Evolutionary conservation across 2,329 filamentous ascomycete genomes (phyloP).

Genomic region (Phialophora expanda): DNA sequence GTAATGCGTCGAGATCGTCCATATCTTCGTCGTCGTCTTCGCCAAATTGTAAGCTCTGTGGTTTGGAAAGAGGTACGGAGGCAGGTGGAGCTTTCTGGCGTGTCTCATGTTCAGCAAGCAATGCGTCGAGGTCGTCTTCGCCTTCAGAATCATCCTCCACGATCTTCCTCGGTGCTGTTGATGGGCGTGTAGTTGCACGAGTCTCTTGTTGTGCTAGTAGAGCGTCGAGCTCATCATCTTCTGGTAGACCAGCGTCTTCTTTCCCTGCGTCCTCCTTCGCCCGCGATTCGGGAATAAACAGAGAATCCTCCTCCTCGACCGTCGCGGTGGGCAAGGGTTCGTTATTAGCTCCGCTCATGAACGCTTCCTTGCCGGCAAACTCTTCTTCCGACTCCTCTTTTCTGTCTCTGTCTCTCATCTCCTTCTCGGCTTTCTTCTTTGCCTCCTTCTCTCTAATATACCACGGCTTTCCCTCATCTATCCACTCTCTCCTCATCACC

Average conservation of each 20-base stretch:
- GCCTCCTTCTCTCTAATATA: conserved; percentile 30
- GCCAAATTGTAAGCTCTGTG: conserved; percentile 2
- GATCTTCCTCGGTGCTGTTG: conserved; percentile 3
- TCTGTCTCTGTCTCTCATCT: conserved; percentile 22
- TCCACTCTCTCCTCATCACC: conserved; percentile 78
- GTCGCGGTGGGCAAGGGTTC: conserved; percentile 4
- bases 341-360: conserved; percentile 10
- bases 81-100: conserved; percentile 8
- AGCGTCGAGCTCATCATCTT: conserved; percentile 36
- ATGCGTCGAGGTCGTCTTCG: conserved; percentile 40
- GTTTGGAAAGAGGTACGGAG: neutral
- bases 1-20: conserved; percentile 40
- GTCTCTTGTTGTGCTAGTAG: conserved; percentile 34
- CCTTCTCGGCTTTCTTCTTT: conserved; percentile 22
- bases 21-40: conserved; percentile 36
- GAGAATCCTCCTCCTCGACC: conserved; percentile 23
- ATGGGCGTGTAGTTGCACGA: neutral
- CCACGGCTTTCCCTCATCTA: conserved; percentile 67
- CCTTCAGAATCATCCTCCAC: conserved; percentile 34
- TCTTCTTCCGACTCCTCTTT: conserved; percentile 27
- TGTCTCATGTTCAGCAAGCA: conserved; percentile 38
- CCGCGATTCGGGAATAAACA: conserved; percentile 29
- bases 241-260: conserved; percentile 21
- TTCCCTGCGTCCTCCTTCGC: neutral
- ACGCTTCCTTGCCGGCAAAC: conserved; percentile 11